Base-by-base conservation (phyloP, 345 rosid species). In the Theobroma cacao region DNA sequence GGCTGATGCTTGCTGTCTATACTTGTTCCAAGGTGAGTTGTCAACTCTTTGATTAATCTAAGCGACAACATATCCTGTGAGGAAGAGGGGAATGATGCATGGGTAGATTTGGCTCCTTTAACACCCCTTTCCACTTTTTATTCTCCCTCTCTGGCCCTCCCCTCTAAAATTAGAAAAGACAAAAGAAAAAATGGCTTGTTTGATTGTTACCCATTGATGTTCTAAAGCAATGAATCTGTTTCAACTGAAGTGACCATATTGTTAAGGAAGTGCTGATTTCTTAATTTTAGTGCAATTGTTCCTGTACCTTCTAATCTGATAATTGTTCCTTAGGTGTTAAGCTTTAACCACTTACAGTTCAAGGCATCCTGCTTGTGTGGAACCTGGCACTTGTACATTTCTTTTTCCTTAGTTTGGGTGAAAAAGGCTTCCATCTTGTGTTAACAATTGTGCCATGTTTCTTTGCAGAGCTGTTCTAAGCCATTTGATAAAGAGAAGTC, bases 1-100 rank as follows among this genome's bases (percentile, higher is more conserved):
- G 98, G 99, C 87, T 96, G 90, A 94, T 94, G 40, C 90, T 91
- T 30, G 62, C 89, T 48, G 82, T 92, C 65, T 89, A 88, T 81
- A 96, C 98, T 77, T 96, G 99, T 85, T 83, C 91, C 55, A 86
- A 87, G 94, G 99, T 88, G 40, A 80, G 75, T 72, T n/a, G 61
- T 69, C 36, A 18, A 65, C 63, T 72, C 53, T 22, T 56, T 30
- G 13, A 56, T 73, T 24, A 3, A 4, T 31, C 50, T 40, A 22
- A 36, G 1, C 7, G 33, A 18, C 11, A 18, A 5, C 0, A 52
- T 28, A 26, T 53, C 41, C 6, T 9, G 28, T 72, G 7, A 50
- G 22, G 12, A 71, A 18, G 12, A 71, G 26, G 47, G 30, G 4
- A 4, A 15, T 31, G 40, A 33, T 62, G 17, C 28, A 56, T 24